Evolutionary conservation across 768 basidiomycete genomes (phyloP).

Genomic region (Neoboletus subvelutipes): DNA sequence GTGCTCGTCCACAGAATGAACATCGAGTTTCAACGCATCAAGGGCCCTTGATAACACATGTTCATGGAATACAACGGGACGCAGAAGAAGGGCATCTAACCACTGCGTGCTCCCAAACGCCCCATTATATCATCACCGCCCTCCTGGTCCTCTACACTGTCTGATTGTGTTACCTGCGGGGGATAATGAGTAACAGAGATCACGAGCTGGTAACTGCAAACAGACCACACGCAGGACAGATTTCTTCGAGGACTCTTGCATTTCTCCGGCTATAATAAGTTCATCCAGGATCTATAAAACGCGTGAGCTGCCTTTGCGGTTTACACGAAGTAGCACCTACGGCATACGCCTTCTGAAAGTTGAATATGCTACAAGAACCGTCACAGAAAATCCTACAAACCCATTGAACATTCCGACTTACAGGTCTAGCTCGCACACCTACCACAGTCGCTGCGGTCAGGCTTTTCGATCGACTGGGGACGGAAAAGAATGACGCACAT

Average conservation of each 20-base stretch:
- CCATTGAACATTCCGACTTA: slow-evolving; percentile 35
- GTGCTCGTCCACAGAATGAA: not conserved
- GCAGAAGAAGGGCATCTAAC: slow-evolving; percentile 42
- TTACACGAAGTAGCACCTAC: slow-evolving; percentile 39
- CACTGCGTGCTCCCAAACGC: slow-evolving; percentile 69
- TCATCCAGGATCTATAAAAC: slow-evolving; percentile 77
- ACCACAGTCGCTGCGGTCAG: slow-evolving; percentile 1
- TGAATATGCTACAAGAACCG: slow-evolving; percentile 76
- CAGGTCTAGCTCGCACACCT: slow-evolving; percentile 94
- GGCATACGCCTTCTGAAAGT: slow-evolving; percentile 94
- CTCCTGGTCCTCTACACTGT: slow-evolving; percentile 83
- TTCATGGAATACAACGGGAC: slow-evolving; percentile 11
- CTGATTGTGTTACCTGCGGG: slow-evolving; percentile 77
- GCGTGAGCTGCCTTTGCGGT: not conserved
- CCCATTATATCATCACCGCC: slow-evolving; percentile 79
- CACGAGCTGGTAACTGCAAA: not conserved
- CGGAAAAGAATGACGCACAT: slow-evolving; percentile 29
- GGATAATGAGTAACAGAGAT: slow-evolving; percentile 12
- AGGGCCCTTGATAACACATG: slow-evolving; percentile 25
- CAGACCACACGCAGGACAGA: slow-evolving; percentile 59
- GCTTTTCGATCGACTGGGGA: not conserved
- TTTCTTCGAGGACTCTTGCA: slow-evolving; percentile 88
- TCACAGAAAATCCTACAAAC: not conserved
- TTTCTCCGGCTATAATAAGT: slow-evolving; percentile 88
- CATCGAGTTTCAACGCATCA: slow-evolving; percentile 26